A percentile compares a stretch with the other conserved stretches of the same genome.
Conservation (phyloP, 345 rosid species). For the Boechera retrofracta region DNA sequence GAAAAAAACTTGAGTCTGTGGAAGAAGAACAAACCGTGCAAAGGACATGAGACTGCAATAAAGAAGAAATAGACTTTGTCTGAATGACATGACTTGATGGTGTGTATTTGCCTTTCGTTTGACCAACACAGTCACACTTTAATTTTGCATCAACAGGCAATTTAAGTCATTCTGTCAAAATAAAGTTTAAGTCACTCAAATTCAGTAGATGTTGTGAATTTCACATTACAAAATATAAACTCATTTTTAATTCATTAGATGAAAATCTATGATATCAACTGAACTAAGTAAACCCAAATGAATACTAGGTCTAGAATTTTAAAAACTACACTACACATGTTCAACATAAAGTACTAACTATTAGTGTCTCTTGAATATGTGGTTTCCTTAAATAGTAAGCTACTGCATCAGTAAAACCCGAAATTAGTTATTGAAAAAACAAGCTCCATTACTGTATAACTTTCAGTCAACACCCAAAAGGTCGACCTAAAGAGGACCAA, state of each 20-base stretch:
- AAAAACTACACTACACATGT: slow-evolving; percentile 1
- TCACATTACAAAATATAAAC: background rate
- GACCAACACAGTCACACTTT: slow-evolving; percentile 44
- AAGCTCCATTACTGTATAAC: background rate
- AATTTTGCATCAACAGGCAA: slow-evolving; percentile 6
- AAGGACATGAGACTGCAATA: slow-evolving; percentile 40
- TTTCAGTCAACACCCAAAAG: slow-evolving; percentile 25
- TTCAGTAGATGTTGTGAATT: background rate
- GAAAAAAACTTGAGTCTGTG: slow-evolving; percentile 14
- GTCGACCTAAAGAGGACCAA: slow-evolving; percentile 17
- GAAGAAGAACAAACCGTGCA: slow-evolving; percentile 41
- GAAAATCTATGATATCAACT: background rate
- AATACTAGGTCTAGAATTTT: background rate
- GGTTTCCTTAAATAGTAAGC: slow-evolving; percentile 22
- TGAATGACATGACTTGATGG: slow-evolving; percentile 40
- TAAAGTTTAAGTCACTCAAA: slow-evolving; percentile 13
- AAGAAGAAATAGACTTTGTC: slow-evolving; percentile 40
- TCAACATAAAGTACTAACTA: background rate
- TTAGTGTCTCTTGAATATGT: slow-evolving; percentile 13
- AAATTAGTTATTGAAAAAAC: background rate
- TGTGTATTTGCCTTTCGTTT: slow-evolving; percentile 42
- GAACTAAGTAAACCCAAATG: background rate
- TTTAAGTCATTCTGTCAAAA: background rate
- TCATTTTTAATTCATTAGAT: background rate
- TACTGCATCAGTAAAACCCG: slow-evolving; percentile 15